Base-by-base conservation (phyloP, 139 green algal species). In the Edaphochlamys debaryana region DNA sequence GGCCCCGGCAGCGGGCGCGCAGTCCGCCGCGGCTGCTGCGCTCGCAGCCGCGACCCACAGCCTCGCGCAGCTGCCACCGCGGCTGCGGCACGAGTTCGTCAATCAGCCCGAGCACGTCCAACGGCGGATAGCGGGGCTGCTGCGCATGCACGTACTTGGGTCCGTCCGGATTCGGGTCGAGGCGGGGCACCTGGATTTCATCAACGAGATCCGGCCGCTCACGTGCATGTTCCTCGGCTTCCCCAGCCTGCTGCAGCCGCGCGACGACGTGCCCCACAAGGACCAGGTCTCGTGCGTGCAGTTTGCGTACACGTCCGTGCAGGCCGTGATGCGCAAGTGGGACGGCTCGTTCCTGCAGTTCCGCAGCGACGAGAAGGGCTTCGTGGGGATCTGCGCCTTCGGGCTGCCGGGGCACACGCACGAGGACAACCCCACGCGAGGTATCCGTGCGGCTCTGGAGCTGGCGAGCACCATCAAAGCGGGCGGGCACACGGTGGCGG, bases 141-240 rank as follows among this genome's bases (percentile, higher is more conserved):
- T 97, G 84, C 87, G 92, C 42, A 94, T 94, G 91, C 93, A 96
- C 80, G 73, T 96, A 69, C 82, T 93, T 60, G 89, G 93, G 74
- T 93, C 89, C 72, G 87, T 97, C 48, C 86, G 92, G 20, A 67
- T 90, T 34, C 91, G 90, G 27, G 91, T 96, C 19, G 92, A 96
- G 78, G 89, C 89, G 8, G 93, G 94, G 4, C 92, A 96, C 75
- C 69, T 91, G 23, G 93, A 95, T 70, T 96, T 93, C 69, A 90
- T 96, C 32, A 96, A 94, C 69, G 94, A 98, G 89, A 90, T 96
- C 82, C 86, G 94, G 15, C 81, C 90, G 8, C 89, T 93, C 52
- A 96, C 94, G 0, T 87, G 92, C n/a, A 87, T 98, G 13, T 98
- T 98, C 86, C 78, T 98, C n/a, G 95, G 95, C n/a, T 96, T 98